A percentile compares a stretch with the other conserved stretches of the same genome.
Evolutionary conservation across 2,329 filamentous ascomycete species (phyloP).

Genomic region (Scedosporium aurantiacum): DNA sequence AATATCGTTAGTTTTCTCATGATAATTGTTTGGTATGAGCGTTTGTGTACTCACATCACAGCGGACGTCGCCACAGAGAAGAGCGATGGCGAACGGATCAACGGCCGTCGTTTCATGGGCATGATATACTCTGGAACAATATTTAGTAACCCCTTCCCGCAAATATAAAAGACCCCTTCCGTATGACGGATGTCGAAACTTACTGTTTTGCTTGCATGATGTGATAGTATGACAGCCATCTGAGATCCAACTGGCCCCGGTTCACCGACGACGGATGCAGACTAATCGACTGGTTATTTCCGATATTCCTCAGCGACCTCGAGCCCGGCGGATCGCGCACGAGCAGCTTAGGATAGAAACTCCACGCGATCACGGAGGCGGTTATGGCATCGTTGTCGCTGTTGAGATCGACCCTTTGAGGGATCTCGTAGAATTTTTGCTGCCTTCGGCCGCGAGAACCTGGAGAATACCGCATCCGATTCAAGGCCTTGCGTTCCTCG

Average conservation of each 20-base stretch:
- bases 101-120: conserved; percentile 79
- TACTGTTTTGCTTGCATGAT: conserved; percentile 87
- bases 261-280: conserved; percentile 87
- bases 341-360: conserved; percentile 90
- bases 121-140: conserved; percentile 57
- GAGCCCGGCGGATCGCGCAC: conserved; percentile 56
- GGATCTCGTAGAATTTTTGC: conserved; percentile 71
- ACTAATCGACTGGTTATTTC: conserved; percentile 84
- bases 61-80: conserved; percentile 81
- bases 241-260: conserved; percentile 54
- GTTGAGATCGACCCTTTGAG: conserved; percentile 61
- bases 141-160: conserved; percentile 8
- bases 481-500: conserved; percentile 59
- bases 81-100: conserved; percentile 69
- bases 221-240: conserved; percentile 90
- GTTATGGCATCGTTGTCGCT: conserved; percentile 71
- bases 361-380: conserved; percentile 78
- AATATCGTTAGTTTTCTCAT: neutral
- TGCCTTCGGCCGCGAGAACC: conserved; percentile 42
- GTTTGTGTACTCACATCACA: conserved; percentile 52
- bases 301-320: conserved; percentile 81
- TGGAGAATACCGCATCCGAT: conserved; percentile 52
- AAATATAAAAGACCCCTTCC: neutral
- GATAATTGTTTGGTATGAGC: neutral
- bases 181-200: conserved; percentile 18